phyloP scores from a whole-genome alignment of 2,329 filamentous ascomycete species.

The Aspergillus sp. region DNA sequence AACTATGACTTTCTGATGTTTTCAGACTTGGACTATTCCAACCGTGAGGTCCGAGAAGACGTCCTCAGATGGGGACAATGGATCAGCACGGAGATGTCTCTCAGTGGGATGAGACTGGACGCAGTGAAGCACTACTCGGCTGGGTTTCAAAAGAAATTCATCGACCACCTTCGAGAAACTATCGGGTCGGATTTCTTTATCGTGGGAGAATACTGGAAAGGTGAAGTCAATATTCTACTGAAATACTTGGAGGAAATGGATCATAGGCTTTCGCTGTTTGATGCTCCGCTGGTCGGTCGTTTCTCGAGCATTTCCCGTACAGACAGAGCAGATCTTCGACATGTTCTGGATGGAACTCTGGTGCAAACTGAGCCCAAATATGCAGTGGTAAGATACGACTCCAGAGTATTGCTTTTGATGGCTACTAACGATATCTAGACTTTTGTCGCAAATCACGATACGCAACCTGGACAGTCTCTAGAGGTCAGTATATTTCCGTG shows the following conservation, averaged over 20 bases:
- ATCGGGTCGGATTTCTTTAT: slow-evolving; percentile 56
- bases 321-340: slow-evolving; percentile 56
- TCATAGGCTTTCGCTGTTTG: slow-evolving; percentile 59
- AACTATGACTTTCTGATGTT: slow-evolving; percentile 71
- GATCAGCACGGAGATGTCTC: slow-evolving; percentile 56
- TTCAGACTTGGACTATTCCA: slow-evolving; percentile 62
- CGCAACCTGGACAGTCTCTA: slow-evolving; percentile 57
- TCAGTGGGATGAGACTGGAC: slow-evolving; percentile 66
- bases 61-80: slow-evolving; percentile 64
- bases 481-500: slow-evolving; percentile 34
- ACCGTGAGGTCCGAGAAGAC: slow-evolving; percentile 60
- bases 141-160: slow-evolving; percentile 62
- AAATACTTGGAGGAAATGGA: slow-evolving; percentile 56
- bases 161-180: slow-evolving; percentile 50
- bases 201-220: slow-evolving; percentile 67
- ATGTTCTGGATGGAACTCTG: slow-evolving; percentile 58
- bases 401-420: background rate
- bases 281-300: slow-evolving; percentile 64
- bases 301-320: slow-evolving; percentile 58
- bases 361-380: slow-evolving; percentile 47
- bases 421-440: slow-evolving; percentile 9
- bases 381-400: slow-evolving; percentile 8
- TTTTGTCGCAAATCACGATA: slow-evolving; percentile 23
- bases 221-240: slow-evolving; percentile 51
- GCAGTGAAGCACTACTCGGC: slow-evolving; percentile 69